Evolutionary conservation across 2,329 filamentous ascomycete genomes (phyloP), one percentile per base, ranked within the genome.

Genomic region (Amauroascus niger): DNA sequence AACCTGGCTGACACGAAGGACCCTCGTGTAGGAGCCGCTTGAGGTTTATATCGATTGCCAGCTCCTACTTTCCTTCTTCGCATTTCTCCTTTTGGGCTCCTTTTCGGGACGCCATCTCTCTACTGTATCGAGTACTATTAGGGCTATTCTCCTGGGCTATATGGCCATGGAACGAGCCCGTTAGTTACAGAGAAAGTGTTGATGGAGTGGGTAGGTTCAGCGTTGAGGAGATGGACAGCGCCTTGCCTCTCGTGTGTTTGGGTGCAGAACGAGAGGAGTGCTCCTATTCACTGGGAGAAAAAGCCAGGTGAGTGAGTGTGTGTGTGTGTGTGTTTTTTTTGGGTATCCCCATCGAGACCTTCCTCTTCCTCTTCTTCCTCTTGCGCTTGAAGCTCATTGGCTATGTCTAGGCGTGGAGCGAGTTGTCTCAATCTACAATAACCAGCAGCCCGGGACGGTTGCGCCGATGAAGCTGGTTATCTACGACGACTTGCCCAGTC

Each of bases 371-470:
- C n/a, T n/a, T n/a, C n/a, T n/a, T 30, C 26, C 26, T 35, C 6
- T 8, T 14, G 32, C 11, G 8, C 16, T 40, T 26, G 51, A 48
- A 49, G 6, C 16, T 32, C 22, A n/a, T 24, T 50, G 48, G 49
- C 26, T 22, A 6, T 35, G 6, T 11, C 43, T 24, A 56, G 55
- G 18, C 41, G 16, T 69, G 39, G 65, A 74, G 54, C 66, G 70
- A 59, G 68, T 72, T 55, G 72, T 74, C 70, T 62, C 66, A 61
- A 63, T 75, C 62, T 72, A 68, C 61, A 67, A 71, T 54, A 66
- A 69, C 52, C 73, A 76, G 24, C 73, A 76, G 60, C 74, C 74
- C 56, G 68, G 70, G 60, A 68, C 73, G 40, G 67, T 74, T 44
- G 67, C 71, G 24, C 72, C 73, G 6, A 75, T 74, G 71, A 72